Percentiles rank a stretch among this genome's conserved stretches.
These are phyloP conservation scores for Chrysoporthe puriensis DNA, from an alignment of 2,329 filamentous ascomycete genomes.

Conservation along the genomic window DNA sequence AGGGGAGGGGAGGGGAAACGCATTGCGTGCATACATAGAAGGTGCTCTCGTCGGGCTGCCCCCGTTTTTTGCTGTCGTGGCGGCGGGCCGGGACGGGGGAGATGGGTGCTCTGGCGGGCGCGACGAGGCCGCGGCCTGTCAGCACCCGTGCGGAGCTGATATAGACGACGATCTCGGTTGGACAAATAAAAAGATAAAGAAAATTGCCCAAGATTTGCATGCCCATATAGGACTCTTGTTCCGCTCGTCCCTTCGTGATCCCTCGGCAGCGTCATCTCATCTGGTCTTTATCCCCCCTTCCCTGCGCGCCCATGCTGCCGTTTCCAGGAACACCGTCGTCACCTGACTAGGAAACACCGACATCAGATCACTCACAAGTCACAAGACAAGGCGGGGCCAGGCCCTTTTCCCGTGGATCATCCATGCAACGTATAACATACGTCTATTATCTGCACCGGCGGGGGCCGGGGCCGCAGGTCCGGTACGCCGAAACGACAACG, in stretches of 20 bases:
- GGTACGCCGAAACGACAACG: not conserved
- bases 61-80: too few species aligned
- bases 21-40: not conserved
- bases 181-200: conserved; percentile 2
- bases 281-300: too few species aligned
- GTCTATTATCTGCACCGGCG: not conserved
- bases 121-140: not conserved
- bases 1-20: too few species aligned
- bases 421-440: not conserved
- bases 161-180: conserved; percentile 17
- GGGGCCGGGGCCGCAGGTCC: not conserved
- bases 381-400: not conserved
- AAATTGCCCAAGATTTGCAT: not conserved
- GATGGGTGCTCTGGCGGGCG: not conserved
- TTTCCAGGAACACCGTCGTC: too few species aligned
- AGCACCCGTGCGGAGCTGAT: not conserved
- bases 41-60: too few species aligned
- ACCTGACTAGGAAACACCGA: not conserved
- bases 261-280: not conserved
- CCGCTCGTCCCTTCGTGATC: not conserved
- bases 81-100: not conserved
- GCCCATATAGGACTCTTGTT: not conserved
- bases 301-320: too few species aligned
- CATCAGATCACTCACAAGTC: not conserved
- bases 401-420: not conserved